Percentiles rank a stretch among this genome's conserved stretches.
Evolutionary conservation across 176 grass and related monocot species (phyloP).

Genomic region (Phragmites australis): DNA sequence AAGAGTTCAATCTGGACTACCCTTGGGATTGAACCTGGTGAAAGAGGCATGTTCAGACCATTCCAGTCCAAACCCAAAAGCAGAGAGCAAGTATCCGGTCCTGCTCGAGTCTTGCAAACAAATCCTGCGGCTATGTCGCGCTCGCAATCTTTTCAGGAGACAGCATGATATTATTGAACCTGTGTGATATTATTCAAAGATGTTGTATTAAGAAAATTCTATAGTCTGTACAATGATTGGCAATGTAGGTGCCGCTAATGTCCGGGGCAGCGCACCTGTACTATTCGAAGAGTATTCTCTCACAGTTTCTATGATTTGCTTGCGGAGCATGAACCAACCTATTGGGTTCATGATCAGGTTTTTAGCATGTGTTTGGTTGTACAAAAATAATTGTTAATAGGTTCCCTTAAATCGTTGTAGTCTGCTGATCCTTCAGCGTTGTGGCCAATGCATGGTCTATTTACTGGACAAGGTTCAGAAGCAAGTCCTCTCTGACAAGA

Average conservation of each 20-base stretch:
- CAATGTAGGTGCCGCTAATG: constrained; percentile 24
- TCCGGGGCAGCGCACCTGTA: constrained; percentile 21
- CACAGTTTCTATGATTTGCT: constrained; percentile 10
- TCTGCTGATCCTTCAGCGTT: constrained; percentile 4
- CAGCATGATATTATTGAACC: constrained; percentile 38
- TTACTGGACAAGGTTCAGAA: background rate
- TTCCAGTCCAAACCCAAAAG: constrained; percentile 53
- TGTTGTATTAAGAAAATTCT: constrained; percentile 32
- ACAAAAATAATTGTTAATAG: constrained; percentile 52
- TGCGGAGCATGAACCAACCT: constrained; percentile 38
- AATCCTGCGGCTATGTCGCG: constrained; percentile 75
- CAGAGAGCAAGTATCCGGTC: constrained; percentile 25
- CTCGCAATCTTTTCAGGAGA: constrained; percentile 68
- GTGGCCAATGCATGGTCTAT: background rate
- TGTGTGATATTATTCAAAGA: constrained; percentile 11
- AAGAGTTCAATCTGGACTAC: constrained; percentile 91
- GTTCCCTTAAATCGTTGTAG: constrained; percentile 30
- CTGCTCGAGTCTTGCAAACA: constrained; percentile 55
- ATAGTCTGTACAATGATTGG: constrained; percentile 40
- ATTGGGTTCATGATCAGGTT: constrained; percentile 3
- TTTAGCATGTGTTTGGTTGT: constrained; percentile 44
- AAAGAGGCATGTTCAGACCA: constrained; percentile 57
- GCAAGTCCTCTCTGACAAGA: background rate
- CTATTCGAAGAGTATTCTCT: constrained; percentile 2
- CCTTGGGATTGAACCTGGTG: constrained; percentile 53